phyloP scores from a whole-genome alignment of 257 asterid species.

The Cinchona pubescens region DNA sequence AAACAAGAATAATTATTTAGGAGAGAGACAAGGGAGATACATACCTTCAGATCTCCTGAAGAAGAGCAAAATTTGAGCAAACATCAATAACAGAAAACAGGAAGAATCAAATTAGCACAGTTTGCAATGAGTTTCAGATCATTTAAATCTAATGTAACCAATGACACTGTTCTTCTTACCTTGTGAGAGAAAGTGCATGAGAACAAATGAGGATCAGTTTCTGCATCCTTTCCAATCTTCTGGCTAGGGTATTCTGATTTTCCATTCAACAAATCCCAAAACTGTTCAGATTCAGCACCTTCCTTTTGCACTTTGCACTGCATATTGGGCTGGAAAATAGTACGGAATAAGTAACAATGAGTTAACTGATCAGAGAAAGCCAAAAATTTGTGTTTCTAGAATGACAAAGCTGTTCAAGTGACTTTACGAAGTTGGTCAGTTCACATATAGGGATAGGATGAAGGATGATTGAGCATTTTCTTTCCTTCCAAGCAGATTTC shows the following conservation, averaged over 20 bases:
- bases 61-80: slow-evolving; percentile 38
- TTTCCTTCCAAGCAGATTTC: neutral
- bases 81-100: slow-evolving; percentile 26
- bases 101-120: slow-evolving; percentile 38
- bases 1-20: neutral
- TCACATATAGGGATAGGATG: neutral
- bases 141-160: slow-evolving; percentile 14
- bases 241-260: slow-evolving; percentile 95
- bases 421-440: neutral
- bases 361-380: slow-evolving; percentile 3
- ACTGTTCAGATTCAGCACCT: slow-evolving; percentile 93
- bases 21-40: slow-evolving; percentile 22
- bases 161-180: slow-evolving; percentile 41
- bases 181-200: slow-evolving; percentile 68
- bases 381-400: neutral
- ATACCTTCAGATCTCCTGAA: slow-evolving; percentile 87
- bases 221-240: slow-evolving; percentile 74
- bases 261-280: slow-evolving; percentile 94
- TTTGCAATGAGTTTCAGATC: slow-evolving; percentile 2
- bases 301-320: slow-evolving; percentile 88
- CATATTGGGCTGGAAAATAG: slow-evolving; percentile 71
- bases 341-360: slow-evolving; percentile 10
- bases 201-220: slow-evolving; percentile 87
- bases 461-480: neutral
- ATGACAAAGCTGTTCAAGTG: neutral